phyloP scores from a whole-genome alignment of 2,329 filamentous ascomycete genomes.

The Xylariales sp. region DNA sequence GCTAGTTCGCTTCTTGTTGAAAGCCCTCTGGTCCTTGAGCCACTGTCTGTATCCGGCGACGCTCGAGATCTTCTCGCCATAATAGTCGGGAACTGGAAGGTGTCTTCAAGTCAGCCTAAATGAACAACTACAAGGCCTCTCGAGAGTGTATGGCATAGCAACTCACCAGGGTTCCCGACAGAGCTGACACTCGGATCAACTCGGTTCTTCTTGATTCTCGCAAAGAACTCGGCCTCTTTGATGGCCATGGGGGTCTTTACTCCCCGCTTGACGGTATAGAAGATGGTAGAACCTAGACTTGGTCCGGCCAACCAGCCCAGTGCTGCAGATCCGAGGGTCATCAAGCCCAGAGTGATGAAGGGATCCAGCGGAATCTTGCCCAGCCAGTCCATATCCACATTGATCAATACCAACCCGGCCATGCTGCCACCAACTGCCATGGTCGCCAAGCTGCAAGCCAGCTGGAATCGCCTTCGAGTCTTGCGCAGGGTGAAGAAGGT shows the following conservation, averaged over 20 bases:
- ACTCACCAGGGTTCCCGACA: constrained; percentile 72
- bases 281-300: constrained; percentile 72
- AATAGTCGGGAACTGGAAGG: constrained; percentile 78
- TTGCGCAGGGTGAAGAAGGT: constrained; percentile 88
- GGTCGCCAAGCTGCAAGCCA: constrained; percentile 67
- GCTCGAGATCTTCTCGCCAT: constrained; percentile 96
- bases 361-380: constrained; percentile 79
- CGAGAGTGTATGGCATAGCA: neutral
- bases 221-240: constrained; percentile 94
- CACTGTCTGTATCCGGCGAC: constrained; percentile 88
- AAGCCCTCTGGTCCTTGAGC: constrained; percentile 96
- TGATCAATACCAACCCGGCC: constrained; percentile 63
- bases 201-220: constrained; percentile 83
- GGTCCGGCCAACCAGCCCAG: constrained; percentile 87
- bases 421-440: constrained; percentile 57
- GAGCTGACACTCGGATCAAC: constrained; percentile 88
- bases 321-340: constrained; percentile 71
- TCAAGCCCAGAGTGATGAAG: constrained; percentile 76
- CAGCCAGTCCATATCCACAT: constrained; percentile 67
- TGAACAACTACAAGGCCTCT: neutral
- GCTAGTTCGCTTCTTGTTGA: constrained; percentile 81
- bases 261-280: constrained; percentile 69
- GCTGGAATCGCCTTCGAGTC: constrained; percentile 76
- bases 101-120: neutral
- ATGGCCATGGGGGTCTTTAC: constrained; percentile 67